These are phyloP conservation scores for Schizopora paradoxa DNA, from an alignment of 1,284 basidiomycete species.

Conservation along the genomic window DNA sequence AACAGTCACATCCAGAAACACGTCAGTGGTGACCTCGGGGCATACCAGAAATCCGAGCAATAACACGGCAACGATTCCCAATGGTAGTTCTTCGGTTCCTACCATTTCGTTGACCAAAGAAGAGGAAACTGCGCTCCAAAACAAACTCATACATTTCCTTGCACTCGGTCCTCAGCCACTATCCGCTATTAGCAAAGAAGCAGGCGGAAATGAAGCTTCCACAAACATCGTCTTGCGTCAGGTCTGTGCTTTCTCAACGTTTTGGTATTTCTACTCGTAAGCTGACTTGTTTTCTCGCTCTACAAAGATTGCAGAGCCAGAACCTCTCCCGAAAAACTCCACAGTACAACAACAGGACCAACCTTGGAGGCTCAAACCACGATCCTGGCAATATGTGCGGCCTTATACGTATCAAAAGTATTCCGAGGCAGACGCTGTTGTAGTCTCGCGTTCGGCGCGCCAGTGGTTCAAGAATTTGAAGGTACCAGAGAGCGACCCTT, in stretches of 20 bases:
- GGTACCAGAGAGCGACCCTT: constrained; percentile 50
- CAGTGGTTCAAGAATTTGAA: constrained; percentile 40
- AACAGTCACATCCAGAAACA: neutral
- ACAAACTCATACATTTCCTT: constrained; percentile 18
- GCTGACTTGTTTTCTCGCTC: constrained; percentile 3
- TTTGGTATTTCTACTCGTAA: constrained; percentile 5
- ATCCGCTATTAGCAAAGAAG: constrained; percentile 18
- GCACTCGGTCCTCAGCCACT: constrained; percentile 13
- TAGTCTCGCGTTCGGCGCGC: constrained; percentile 45
- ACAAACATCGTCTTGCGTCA: constrained; percentile 35
- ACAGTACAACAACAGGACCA: too few relatives aligned
- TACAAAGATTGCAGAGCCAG: constrained; percentile 46
- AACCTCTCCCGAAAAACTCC: constrained; percentile 29
- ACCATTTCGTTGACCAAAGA: constrained; percentile 8
- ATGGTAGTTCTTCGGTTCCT: neutral
- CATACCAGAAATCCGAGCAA: neutral
- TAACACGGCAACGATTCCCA: neutral
- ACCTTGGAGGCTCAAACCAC: constrained; percentile 47
- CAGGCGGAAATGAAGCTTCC: constrained; percentile 21
- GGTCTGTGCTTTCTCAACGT: constrained; percentile 31
- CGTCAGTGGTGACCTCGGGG: neutral
- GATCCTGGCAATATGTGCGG: constrained; percentile 59
- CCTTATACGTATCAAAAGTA: constrained; percentile 56
- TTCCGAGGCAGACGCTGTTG: constrained; percentile 38
- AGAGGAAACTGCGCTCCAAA: neutral